Conservation (phyloP, 2,329 filamentous ascomycete genomes). For the Pestalotiopsis sp. region DNA sequence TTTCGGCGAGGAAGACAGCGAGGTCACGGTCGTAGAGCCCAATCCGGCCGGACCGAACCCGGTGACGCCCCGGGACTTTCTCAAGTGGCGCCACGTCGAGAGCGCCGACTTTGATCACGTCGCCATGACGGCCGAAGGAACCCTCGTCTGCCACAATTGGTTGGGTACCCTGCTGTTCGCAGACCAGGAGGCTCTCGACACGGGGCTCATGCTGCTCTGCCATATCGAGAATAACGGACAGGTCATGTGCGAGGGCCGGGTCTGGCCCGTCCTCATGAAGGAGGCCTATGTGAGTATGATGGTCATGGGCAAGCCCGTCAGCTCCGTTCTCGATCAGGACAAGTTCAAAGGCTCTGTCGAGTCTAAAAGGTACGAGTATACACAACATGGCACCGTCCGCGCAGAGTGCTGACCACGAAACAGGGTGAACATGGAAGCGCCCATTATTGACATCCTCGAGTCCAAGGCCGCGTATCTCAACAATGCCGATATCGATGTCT, state of each 20-base stretch:
- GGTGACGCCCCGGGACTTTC: neutral
- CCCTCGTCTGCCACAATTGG: neutral
- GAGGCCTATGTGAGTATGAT: neutral
- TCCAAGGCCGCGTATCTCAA: slow-evolving; percentile 4
- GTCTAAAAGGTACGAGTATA: neutral
- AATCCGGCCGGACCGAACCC: neutral
- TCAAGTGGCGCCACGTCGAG: slow-evolving; percentile 6
- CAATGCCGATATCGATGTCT: slow-evolving; percentile 3
- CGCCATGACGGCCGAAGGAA: neutral
- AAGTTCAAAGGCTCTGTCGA: neutral
- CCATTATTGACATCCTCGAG: slow-evolving; percentile 3
- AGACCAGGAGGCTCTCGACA: neutral
- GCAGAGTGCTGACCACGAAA: neutral
- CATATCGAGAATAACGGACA: neutral
- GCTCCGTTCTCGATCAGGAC: neutral
- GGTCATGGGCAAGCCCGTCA: neutral
- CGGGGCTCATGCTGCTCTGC: neutral
- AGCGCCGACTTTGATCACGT: neutral
- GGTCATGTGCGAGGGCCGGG: neutral
- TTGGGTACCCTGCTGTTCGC: neutral
- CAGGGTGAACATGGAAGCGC: slow-evolving; percentile 1
- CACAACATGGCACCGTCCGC: neutral
- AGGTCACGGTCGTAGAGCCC: neutral
- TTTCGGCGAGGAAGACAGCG: slow-evolving; percentile 2
- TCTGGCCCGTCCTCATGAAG: slow-evolving; percentile 3